phyloP scores from a whole-genome alignment of 2,329 filamentous ascomycete species.

The Fusarium sp. region DNA sequence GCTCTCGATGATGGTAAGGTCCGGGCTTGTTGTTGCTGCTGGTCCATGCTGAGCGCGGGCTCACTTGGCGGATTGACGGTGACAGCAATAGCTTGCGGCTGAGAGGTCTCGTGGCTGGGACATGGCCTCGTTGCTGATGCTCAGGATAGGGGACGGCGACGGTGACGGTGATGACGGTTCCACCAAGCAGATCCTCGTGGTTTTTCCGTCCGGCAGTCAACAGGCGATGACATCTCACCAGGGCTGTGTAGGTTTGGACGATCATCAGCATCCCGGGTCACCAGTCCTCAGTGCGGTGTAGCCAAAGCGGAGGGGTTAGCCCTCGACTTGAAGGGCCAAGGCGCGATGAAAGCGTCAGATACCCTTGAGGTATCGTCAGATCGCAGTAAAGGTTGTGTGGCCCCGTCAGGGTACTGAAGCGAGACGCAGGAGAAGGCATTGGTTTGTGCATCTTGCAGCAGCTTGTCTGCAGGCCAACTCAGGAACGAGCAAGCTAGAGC shows the following conservation, averaged over 20 bases:
- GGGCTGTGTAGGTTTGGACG: not conserved
- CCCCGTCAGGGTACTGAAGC: slow-evolving; percentile 39
- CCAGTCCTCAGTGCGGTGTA: not conserved
- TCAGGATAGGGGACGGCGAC: slow-evolving; percentile 19
- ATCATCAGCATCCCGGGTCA: not conserved
- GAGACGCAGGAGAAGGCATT: slow-evolving; percentile 44
- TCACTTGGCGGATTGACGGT: slow-evolving; percentile 26
- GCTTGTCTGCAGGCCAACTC: slow-evolving; percentile 33
- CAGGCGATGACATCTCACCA: not conserved
- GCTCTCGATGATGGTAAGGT: slow-evolving; percentile 6
- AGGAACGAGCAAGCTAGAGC: slow-evolving; percentile 38
- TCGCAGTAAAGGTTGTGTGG: slow-evolving; percentile 21
- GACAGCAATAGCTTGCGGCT: slow-evolving; percentile 33
- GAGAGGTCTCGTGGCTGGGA: slow-evolving; percentile 25
- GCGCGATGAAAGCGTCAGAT: not conserved
- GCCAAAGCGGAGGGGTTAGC: not conserved
- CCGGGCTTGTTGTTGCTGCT: slow-evolving; percentile 26
- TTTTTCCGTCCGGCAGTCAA: not conserved
- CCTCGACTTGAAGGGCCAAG: not conserved
- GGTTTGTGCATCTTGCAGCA: slow-evolving; percentile 37
- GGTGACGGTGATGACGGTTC: slow-evolving; percentile 15
- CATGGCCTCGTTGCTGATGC: slow-evolving; percentile 2
- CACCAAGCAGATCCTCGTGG: slow-evolving; percentile 20
- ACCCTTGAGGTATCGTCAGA: slow-evolving; percentile 7
- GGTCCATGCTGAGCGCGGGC: slow-evolving; percentile 28